Evolutionary conservation across 345 rosid species (phyloP), one percentile per base, ranked within the genome.

Genomic region (Aquilaria yunnanensis): DNA sequence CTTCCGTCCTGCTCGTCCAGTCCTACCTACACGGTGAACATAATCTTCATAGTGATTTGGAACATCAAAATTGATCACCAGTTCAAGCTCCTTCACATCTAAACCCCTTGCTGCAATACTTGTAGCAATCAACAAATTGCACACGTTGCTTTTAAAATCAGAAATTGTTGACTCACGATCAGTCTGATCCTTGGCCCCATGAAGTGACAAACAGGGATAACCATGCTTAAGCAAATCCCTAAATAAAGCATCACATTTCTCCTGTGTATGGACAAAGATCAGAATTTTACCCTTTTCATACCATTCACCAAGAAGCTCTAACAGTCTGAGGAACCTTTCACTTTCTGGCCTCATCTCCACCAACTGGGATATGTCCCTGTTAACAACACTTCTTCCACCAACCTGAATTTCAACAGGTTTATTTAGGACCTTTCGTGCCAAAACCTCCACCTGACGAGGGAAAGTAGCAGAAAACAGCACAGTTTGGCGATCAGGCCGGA

Each of bases 331-430:
- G 73, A 86, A 88, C 75, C 97, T 86, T 10, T 94, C 90, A 74
- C 79, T 77, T 78, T 94, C 99, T 14, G 91, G 95, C 71, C 97
- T 82, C 65, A 90, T 84, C 85, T 94, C 99, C 16, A 94, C 92
- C 74, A 88, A 72, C 74, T 88, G 99, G 46, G 83, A 67, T 63
- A 94, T 90, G 69, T 94, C 99, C 76, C 82, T 88, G 80, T 88
- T 90, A 65, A 90, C 99, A 72, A 94, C 99, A 65, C 99, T 94
- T 84, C 99, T 80, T 68, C 99, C 99, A 72, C 96, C 97, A 45
- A 90, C 91, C 75, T 94, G 99, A 64, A 94, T 83, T 63, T 83
- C 96, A 47, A 90, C 78, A 55, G 99, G 97, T 67, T 83, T 94
- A 77, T 67, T 86, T 78, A 88, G 67, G 37, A 90, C 96, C 65